A percentile compares a stretch with the other conserved stretches of the same genome.
These are phyloP conservation scores for Coprinellus micaceus DNA, from an alignment of 768 basidiomycete genomes.

Conservation along the genomic window DNA sequence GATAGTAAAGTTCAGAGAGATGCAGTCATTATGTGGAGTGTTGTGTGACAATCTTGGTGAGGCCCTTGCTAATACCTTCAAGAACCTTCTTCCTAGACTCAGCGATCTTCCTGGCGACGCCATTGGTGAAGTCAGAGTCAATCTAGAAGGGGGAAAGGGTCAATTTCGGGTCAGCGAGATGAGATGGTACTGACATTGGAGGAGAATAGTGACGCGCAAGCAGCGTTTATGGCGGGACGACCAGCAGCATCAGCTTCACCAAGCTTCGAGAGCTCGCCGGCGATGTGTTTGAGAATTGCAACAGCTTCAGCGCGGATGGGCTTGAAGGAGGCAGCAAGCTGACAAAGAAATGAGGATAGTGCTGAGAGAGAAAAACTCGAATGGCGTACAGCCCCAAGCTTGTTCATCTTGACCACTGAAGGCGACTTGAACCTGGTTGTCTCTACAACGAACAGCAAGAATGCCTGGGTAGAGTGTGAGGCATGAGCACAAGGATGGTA, in stretches of 20 bases:
- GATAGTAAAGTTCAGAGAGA: constrained; percentile 5
- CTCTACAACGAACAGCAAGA: constrained; percentile 67
- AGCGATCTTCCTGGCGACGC: constrained; percentile 58
- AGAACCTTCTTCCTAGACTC: constrained; percentile 70
- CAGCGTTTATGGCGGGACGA: constrained; percentile 49
- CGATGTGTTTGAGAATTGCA: constrained; percentile 54
- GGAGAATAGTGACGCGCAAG: constrained; percentile 39
- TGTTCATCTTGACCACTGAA: constrained; percentile 68
- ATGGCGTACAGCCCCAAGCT: constrained; percentile 60
- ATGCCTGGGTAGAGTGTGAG: constrained; percentile 46
- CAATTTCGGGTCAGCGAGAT: constrained; percentile 21
- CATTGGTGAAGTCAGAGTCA: constrained; percentile 59
- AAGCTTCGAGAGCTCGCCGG: constrained; percentile 44
- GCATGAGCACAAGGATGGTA: background rate
- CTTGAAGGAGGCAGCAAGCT: constrained; percentile 72
- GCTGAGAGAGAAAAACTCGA: background rate
- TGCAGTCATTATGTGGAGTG: constrained; percentile 18
- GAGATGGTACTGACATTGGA: constrained; percentile 25
- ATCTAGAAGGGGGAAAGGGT: constrained; percentile 43
- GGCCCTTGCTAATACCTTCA: constrained; percentile 71
- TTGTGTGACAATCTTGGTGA: constrained; percentile 46
- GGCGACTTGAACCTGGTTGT: constrained; percentile 70
- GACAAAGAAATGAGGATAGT: constrained; percentile 8
- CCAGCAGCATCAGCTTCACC: constrained; percentile 50
- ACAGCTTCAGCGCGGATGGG: constrained; percentile 51